phyloP scores from a whole-genome alignment of 208 protist genomes.

The Acanthamoeba culbertsoni region DNA sequence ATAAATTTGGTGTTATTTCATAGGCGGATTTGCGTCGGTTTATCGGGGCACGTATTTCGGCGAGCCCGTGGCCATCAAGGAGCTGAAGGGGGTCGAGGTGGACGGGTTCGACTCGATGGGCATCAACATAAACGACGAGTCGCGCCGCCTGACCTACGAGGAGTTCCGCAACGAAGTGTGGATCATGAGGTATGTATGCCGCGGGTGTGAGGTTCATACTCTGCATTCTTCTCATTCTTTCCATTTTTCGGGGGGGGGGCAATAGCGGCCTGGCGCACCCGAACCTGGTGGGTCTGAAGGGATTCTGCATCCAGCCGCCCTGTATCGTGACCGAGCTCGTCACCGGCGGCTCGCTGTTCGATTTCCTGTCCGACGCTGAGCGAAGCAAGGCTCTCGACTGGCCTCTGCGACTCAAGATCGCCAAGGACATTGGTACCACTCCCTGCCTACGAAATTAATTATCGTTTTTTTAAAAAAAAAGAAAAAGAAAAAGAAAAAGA shows the following conservation, averaged over 20 bases:
- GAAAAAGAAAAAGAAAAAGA: too few species aligned
- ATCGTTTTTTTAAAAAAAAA: too few species aligned
- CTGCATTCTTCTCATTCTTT: too few species aligned
- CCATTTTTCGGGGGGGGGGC: too few species aligned
- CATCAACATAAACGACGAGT: not conserved
- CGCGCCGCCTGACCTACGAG: not conserved
- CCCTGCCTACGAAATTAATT: not conserved
- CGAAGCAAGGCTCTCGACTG: not conserved
- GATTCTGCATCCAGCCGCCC: not conserved
- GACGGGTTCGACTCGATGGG: not conserved
- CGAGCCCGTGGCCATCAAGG: conserved; percentile 31
- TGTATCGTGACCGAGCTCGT: conserved; percentile 57
- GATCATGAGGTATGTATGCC: conserved; percentile 50
- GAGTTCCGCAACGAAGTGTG: conserved; percentile 55
- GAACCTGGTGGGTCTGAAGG: conserved; percentile 8
- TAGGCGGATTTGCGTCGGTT: conserved; percentile 26
- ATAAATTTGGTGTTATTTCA: not conserved
- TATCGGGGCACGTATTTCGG: not conserved
- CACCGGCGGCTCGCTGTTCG: not conserved
- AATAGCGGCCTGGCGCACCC: conserved; percentile 35
- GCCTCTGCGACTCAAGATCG: conserved; percentile 54
- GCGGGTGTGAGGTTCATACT: too few species aligned
- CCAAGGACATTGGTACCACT: conserved; percentile 8
- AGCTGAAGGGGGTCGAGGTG: not conserved
- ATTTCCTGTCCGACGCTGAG: not conserved